Evolutionary conservation across 257 asterid genomes (phyloP), one percentile per base, ranked within the genome.

Genomic region (Plectranthus barbatus): DNA sequence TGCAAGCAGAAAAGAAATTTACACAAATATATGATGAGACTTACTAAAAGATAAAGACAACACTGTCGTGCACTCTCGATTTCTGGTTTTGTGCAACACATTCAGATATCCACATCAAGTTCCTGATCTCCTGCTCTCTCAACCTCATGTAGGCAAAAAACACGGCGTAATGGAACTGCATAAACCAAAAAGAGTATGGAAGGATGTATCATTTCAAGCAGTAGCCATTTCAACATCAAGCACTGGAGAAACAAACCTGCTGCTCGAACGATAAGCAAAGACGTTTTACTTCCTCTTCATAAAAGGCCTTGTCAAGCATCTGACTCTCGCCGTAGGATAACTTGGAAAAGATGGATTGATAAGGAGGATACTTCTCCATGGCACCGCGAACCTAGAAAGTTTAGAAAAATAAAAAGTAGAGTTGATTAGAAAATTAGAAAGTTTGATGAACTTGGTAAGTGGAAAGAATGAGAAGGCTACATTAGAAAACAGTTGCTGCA

Each of bases 271-370:
- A 78, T 62, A 90, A 69, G 82, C 97, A 90, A 56, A 90, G 95
- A 6, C 95, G 85, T 74, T 87, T 90, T 56, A 90, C 97, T 74
- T 90, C 97, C 77, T 90, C 97, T 67, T 90, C 95, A 33, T 87
- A 90, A 54, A 90, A 90, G 69, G 97, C 95, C 86, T 90, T 90
- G 87, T 90, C 97, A 15, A 90, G 95, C 79, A 90, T 80, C 76
- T 90, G 97, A 69, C 95, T 90, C 81, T 86, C 97, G 41, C 97
- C 97, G 51, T 90, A 90, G 17, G 97, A 82, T 54, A 90, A 58
- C 88, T 77, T 87, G 1, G 87, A 21, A 66, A 90, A 87, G 64
- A 90, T 85, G 62, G 95, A 48, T 45, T 90, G 95, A 44, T 90
- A 90, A 37, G 95, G 88, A 54, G 94, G 97, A 59, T 90, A 90